phyloP scores from a whole-genome alignment of 805 yeast genomes.

The Priceomyces castillae region DNA sequence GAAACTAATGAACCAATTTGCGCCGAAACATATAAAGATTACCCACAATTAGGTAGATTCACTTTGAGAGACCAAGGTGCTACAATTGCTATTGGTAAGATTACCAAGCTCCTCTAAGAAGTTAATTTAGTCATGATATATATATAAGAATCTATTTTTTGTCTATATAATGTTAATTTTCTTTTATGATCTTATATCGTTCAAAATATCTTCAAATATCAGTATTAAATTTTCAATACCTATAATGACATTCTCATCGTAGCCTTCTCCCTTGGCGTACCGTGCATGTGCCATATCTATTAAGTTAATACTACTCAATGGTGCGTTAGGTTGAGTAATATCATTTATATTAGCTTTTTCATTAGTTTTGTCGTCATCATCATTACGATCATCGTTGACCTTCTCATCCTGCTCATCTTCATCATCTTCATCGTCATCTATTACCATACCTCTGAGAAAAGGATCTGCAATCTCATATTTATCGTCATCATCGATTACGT shows the following conservation, averaged over 20 bases:
- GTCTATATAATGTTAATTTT: no score
- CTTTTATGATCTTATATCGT: conserved; percentile 1
- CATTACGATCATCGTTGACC: conserved; percentile 24
- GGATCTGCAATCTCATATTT: conserved; percentile 42
- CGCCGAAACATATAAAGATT: conserved; percentile 87
- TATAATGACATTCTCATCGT: conserved; percentile 64
- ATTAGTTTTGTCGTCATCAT: conserved; percentile 16
- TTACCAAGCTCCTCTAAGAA: conserved; percentile 75
- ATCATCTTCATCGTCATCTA: conserved; percentile 18
- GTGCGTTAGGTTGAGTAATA: conserved; percentile 15
- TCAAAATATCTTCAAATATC: conserved; percentile 32
- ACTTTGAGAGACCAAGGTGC: conserved; percentile 98
- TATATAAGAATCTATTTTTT: no score
- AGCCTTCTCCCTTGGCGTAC: conserved; percentile 57
- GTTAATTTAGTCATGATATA: background rate
- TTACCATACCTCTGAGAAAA: conserved; percentile 14
- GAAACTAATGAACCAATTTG: conserved; percentile 87
- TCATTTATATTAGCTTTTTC: conserved; percentile 18
- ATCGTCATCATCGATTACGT: conserved; percentile 17
- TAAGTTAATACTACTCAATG: conserved; percentile 58
- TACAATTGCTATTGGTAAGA: conserved; percentile 98
- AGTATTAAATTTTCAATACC: conserved; percentile 67
- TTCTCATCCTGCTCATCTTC: conserved; percentile 18
- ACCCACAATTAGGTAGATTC: conserved; percentile 96
- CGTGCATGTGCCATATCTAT: conserved; percentile 92